These are phyloP conservation scores for Agaricus sinodeliciosus DNA, from an alignment of 768 basidiomycete species.

Conservation along the genomic window DNA sequence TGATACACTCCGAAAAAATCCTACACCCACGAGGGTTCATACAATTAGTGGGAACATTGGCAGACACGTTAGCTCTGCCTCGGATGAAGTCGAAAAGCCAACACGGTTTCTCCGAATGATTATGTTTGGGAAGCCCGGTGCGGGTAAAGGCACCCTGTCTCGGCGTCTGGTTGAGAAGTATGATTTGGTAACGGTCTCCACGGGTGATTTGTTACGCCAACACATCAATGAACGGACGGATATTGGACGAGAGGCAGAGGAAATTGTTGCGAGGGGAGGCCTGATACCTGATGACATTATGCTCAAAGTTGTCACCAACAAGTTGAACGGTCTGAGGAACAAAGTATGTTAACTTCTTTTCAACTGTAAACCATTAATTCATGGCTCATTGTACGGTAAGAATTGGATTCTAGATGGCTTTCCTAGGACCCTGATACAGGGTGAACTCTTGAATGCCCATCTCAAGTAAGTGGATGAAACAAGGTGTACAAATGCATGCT, in stretches of 20 bases:
- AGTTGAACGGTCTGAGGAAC: slow-evolving; percentile 58
- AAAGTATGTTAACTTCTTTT: slow-evolving; percentile 36
- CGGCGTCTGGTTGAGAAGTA: slow-evolving; percentile 73
- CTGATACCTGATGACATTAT: slow-evolving; percentile 77
- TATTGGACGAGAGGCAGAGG: slow-evolving; percentile 68
- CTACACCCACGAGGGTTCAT: slow-evolving; percentile 19
- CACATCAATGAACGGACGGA: slow-evolving; percentile 75
- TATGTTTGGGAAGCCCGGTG: slow-evolving; percentile 78
- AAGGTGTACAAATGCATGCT: not conserved
- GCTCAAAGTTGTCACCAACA: slow-evolving; percentile 67
- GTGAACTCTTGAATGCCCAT: slow-evolving; percentile 68
- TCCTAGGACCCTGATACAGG: slow-evolving; percentile 84
- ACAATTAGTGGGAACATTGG: slow-evolving; percentile 18
- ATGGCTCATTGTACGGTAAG: slow-evolving; percentile 27
- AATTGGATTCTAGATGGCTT: slow-evolving; percentile 94
- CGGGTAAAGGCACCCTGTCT: slow-evolving; percentile 82
- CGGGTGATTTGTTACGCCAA: slow-evolving; percentile 80
- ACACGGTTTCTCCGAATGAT: slow-evolving; percentile 50
- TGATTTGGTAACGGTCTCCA: slow-evolving; percentile 70
- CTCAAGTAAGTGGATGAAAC: slow-evolving; percentile 44
- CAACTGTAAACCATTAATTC: not conserved
- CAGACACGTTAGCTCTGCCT: slow-evolving; percentile 18
- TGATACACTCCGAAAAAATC: slow-evolving; percentile 7
- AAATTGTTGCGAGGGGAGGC: slow-evolving; percentile 72
- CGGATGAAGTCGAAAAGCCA: slow-evolving; percentile 29